Base-by-base conservation (phyloP, 1,284 basidiomycete species). In the Sporisorium reilianum region DNA sequence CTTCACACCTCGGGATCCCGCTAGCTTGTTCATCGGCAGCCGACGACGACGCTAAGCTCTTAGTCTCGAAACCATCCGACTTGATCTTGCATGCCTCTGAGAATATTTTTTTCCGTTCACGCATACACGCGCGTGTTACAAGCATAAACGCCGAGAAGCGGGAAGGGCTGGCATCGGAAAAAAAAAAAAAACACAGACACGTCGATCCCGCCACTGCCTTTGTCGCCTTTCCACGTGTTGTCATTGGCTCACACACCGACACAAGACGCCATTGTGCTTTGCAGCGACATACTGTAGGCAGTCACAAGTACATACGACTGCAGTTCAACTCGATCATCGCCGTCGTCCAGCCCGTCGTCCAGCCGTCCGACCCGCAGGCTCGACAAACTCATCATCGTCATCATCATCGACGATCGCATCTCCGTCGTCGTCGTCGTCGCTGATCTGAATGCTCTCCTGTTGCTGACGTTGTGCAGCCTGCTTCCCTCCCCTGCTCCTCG, bases 361-460 rank as follows among this genome's bases (percentile, higher is more conserved):
- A 51, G 53, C 38, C 8, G 41, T 25, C 23, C 49, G 30, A 36
- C 40, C 44, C 14, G 65, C 32, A 11, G 65, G 62, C 51, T 66
- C 66, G 5, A 66, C 66, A 58, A 75, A 75, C 7, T 71, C 74
- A 26, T 66, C 72, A 23, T 70, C 67, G 9, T 69, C 61, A 23
- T 72, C 64, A 9, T 26, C 68, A 36, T 54, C 52, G n/a, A 54
- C 57, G 20, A 55, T 59, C 9, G 44, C 57, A 14, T 60, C 63
- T 22, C 42, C 56, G 1, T 67, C 61, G n/a, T 64, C 64, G n/a
- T 64, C 64, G 25, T 71, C 63, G 28, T 67, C 64, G 56, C 63
- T 64, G 46, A 66, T 63, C 49, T 61, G 69, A 49, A 77, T 73
- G n/a, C 63, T 73, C 34, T 65, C 59, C 42, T 69, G 62, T 26